phyloP scores from a whole-genome alignment of 2,329 filamentous ascomycete genomes.

The Arthrocladium fulminans region DNA sequence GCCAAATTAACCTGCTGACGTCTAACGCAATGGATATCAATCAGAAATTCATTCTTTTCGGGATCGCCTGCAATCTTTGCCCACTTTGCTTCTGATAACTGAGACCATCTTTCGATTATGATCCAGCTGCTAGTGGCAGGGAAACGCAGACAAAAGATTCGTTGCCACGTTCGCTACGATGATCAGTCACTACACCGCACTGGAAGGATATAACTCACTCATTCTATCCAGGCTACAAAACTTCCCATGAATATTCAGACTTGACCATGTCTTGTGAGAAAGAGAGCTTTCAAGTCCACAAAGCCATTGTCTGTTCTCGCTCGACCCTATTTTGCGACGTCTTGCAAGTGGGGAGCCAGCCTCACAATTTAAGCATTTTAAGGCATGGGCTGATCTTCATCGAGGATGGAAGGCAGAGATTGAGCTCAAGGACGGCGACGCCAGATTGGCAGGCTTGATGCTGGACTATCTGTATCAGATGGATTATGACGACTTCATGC shows the following conservation, averaged over 20 bases:
- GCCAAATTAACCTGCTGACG: background rate
- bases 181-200: no score
- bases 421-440: background rate
- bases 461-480: background rate
- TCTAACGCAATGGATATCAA: background rate
- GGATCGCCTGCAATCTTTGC: background rate
- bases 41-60: background rate
- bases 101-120: background rate
- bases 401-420: background rate
- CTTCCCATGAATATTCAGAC: constrained; percentile 17
- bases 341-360: background rate
- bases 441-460: background rate
- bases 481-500: background rate
- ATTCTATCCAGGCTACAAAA: no score
- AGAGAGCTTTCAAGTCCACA: background rate
- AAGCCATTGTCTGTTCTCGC: background rate
- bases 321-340: background rate
- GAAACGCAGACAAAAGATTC: background rate
- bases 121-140: background rate
- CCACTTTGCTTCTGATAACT: background rate
- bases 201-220: no score
- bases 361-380: no score
- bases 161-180: background rate
- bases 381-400: background rate
- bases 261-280: background rate